A percentile compares a stretch with the other conserved stretches of the same genome.
Conservation (phyloP, 495 filamentous ascomycete species). For the Schizothecium vesticola region DNA sequence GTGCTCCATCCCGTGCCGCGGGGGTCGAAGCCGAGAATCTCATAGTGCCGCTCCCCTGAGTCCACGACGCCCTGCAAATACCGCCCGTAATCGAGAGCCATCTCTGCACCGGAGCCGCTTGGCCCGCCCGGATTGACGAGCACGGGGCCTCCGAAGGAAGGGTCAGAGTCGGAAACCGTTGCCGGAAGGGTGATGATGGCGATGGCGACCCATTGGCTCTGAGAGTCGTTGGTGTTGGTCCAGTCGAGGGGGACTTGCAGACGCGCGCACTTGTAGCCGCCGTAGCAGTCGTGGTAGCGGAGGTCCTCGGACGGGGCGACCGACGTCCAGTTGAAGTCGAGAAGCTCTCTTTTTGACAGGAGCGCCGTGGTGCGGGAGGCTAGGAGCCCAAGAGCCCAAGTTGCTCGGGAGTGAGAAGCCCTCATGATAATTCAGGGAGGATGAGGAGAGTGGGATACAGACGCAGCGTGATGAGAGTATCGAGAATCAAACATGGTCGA, state of each 20-base stretch:
- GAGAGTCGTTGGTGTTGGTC: slow-evolving; percentile 19
- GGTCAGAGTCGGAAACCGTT: slow-evolving; percentile 21
- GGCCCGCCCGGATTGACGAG: slow-evolving; percentile 45
- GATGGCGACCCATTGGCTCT: slow-evolving; percentile 22
- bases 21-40: slow-evolving; percentile 43
- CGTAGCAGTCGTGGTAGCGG: slow-evolving; percentile 33
- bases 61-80: slow-evolving; percentile 33
- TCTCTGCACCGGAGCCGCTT: slow-evolving; percentile 34
- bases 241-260: slow-evolving; percentile 46
- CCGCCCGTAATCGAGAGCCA: slow-evolving; percentile 17
- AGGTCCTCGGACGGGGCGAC: slow-evolving; percentile 27
- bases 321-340: slow-evolving; percentile 21
- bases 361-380: no score
- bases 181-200: slow-evolving; percentile 34
- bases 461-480: no score
- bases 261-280: slow-evolving; percentile 36
- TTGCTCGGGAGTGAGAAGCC: no score
- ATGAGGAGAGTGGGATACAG: no score
- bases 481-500: no score
- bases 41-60: slow-evolving; percentile 24
- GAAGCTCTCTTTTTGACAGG: no score
- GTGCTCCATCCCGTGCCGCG: slow-evolving; percentile 37
- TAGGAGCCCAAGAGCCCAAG: no score
- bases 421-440: no score
- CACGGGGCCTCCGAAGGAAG: slow-evolving; percentile 32